Conservation (phyloP, 805 yeast genomes). For the Candida ponderosae region DNA sequence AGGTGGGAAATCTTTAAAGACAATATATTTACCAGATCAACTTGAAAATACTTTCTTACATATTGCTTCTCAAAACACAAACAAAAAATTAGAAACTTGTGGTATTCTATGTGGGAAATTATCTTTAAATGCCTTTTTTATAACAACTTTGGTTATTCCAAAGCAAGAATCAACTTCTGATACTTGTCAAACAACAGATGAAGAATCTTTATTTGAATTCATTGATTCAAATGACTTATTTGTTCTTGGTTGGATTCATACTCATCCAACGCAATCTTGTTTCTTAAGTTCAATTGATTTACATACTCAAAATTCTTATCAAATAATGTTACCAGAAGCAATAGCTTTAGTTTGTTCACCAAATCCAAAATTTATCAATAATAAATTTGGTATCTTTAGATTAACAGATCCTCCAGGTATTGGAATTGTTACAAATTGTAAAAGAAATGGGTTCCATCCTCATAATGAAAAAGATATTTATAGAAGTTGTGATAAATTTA, state of each 20-base stretch:
- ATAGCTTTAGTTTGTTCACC: slow-evolving; percentile 65
- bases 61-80: slow-evolving; percentile 43
- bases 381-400: slow-evolving; percentile 45
- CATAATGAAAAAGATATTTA: slow-evolving; percentile 46
- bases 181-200: slow-evolving; percentile 55
- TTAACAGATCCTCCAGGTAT: slow-evolving; percentile 62
- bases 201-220: slow-evolving; percentile 47
- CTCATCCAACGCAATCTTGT: slow-evolving; percentile 70
- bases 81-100: slow-evolving; percentile 49
- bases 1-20: slow-evolving; percentile 47
- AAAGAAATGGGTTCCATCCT: slow-evolving; percentile 49
- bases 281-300: slow-evolving; percentile 58
- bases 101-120: slow-evolving; percentile 60
- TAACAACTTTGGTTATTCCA: slow-evolving; percentile 55
- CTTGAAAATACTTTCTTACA: slow-evolving; percentile 35
- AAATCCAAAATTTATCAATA: slow-evolving; percentile 28
- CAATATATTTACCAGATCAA: slow-evolving; percentile 40
- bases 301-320: slow-evolving; percentile 64
- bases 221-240: slow-evolving; percentile 49
- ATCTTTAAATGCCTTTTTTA: slow-evolving; percentile 53
- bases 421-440: slow-evolving; percentile 44
- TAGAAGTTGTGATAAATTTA: slow-evolving; percentile 31
- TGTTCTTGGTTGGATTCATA: slow-evolving; percentile 70
- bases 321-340: slow-evolving; percentile 62
- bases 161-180: slow-evolving; percentile 55